Evolutionary conservation across 176 grass and related monocot species (phyloP).

Genomic region (Poa pratensis): DNA sequence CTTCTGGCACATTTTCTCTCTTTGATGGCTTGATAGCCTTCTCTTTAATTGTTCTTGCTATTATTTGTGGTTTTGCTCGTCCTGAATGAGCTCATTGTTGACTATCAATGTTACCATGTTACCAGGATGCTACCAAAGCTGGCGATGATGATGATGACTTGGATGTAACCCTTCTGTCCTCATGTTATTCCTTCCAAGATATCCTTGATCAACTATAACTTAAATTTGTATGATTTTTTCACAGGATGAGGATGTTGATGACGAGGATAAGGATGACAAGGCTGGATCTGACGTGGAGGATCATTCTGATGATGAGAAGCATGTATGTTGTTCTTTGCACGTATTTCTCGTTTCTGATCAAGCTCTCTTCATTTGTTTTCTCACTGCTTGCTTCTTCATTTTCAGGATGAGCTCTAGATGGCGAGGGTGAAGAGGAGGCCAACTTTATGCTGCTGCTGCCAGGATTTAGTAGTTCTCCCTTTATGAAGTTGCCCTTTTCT

Average conservation of each 20-base stretch:
- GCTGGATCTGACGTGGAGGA: slow-evolving; percentile 58
- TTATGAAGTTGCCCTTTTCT: slow-evolving; percentile 41
- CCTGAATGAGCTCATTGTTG: not conserved
- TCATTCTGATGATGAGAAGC: slow-evolving; percentile 60
- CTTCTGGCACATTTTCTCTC: not conserved
- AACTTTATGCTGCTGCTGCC: not conserved
- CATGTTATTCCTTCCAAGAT: not conserved
- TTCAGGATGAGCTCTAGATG: slow-evolving; percentile 89
- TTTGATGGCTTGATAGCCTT: not conserved
- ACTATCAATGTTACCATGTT: slow-evolving; percentile 27
- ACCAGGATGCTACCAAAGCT: slow-evolving; percentile 53
- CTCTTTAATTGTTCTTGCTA: not conserved
- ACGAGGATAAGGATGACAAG: slow-evolving; percentile 60
- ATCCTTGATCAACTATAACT: not conserved
- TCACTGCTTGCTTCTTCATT: slow-evolving; percentile 13
- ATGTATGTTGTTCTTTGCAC: slow-evolving; percentile 19
- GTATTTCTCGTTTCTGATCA: not conserved
- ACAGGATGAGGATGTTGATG: slow-evolving; percentile 58
- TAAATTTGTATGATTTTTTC: not conserved
- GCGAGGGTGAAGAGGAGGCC: slow-evolving; percentile 35
- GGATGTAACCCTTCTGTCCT: slow-evolving; percentile 35
- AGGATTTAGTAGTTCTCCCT: slow-evolving; percentile 51
- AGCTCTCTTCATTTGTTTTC: not conserved
- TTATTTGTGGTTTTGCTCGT: not conserved
- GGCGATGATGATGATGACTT: slow-evolving; percentile 51